phyloP scores from a whole-genome alignment of 257 asterid species.

The Capsicum rhomboideum region DNA sequence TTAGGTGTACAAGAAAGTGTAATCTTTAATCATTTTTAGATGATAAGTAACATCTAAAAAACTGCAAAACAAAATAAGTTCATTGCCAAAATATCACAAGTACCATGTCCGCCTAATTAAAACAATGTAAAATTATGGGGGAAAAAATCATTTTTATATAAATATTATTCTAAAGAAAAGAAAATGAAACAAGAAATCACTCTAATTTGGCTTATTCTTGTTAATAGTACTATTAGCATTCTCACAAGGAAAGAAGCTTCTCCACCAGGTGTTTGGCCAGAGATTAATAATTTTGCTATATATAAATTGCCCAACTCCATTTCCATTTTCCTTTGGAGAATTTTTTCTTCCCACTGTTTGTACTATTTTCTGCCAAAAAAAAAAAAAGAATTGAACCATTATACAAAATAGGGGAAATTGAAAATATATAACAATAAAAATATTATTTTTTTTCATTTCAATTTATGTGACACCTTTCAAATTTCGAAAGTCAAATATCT shows the following conservation, averaged over 20 bases:
- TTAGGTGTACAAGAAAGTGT: too few species aligned
- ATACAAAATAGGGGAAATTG: background rate
- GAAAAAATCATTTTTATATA: background rate
- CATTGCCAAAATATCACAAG: background rate
- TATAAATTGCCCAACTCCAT: background rate
- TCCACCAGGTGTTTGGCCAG: background rate
- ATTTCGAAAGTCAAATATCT: background rate
- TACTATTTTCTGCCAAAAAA: background rate
- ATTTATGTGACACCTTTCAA: background rate
- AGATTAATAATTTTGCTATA: background rate
- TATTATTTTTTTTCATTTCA: background rate
- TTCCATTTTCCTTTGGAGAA: background rate
- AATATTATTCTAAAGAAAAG: background rate
- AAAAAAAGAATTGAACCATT: background rate
- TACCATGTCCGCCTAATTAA: background rate
- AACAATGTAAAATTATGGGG: background rate
- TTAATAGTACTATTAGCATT: background rate
- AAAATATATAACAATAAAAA: background rate
- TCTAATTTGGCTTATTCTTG: slow-evolving; percentile 1
- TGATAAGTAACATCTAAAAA: background rate
- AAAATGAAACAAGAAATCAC: background rate
- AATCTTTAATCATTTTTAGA: too few species aligned
- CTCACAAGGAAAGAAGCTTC: background rate
- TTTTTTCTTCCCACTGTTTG: background rate
- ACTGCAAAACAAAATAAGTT: background rate